phyloP scores from a whole-genome alignment of 2,329 filamentous ascomycete species.

The Iodosphaeria phyllophila region DNA sequence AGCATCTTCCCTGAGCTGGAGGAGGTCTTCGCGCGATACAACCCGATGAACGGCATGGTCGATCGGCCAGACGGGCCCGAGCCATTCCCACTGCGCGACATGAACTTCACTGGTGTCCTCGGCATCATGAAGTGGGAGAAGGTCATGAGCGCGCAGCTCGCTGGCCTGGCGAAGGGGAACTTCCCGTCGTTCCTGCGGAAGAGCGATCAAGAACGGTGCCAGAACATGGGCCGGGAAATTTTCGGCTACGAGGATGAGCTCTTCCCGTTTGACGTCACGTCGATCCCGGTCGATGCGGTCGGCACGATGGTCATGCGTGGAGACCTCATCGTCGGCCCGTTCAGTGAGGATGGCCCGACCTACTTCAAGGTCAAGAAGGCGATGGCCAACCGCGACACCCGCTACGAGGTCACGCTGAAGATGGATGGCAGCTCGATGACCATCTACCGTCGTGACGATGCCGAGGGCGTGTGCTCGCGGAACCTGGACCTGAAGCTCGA shows the following conservation, averaged over 20 bases:
- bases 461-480: conserved; percentile 6
- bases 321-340: too few relatives aligned
- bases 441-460: conserved; percentile 10
- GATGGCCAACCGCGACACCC: too few relatives aligned
- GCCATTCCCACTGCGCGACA: conserved; percentile 4
- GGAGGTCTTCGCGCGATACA: conserved; percentile 2
- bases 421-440: conserved; percentile 14
- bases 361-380: too few relatives aligned
- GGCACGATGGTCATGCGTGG: too few relatives aligned
- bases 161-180: conserved; percentile 4
- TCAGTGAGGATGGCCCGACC: too few relatives aligned
- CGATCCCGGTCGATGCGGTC: too few relatives aligned
- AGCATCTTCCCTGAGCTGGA: conserved; percentile 7
- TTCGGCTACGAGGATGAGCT: neutral
- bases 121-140: conserved; percentile 13
- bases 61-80: too few relatives aligned
- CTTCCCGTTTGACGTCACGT: too few relatives aligned
- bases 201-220: conserved; percentile 9
- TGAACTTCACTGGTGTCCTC: conserved; percentile 9
- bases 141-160: conserved; percentile 1
- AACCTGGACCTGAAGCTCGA: conserved; percentile 4
- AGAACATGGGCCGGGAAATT: conserved; percentile 9
- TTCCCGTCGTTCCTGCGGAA: conserved; percentile 11
- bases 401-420: conserved; percentile 15
- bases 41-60: conserved; percentile 5